Percentiles rank a stretch among this genome's conserved stretches.
phyloP scores from a whole-genome alignment of 78 protist genomes.

The Capsaspora owczarzaki region DNA sequence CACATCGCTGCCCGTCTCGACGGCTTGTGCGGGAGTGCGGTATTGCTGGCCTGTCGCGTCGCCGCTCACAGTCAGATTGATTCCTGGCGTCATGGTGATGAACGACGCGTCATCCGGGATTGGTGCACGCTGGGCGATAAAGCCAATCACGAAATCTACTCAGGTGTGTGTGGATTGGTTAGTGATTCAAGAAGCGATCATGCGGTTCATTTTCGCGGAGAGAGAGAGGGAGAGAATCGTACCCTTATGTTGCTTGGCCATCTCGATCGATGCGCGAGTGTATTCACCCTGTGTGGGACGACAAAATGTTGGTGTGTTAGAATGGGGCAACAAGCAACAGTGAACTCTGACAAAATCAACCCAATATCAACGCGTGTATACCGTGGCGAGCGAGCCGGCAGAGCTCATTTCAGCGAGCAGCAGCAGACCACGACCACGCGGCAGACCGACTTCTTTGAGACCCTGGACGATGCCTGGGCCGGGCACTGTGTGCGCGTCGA shows the following conservation, averaged over 20 bases:
- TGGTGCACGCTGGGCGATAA: neutral
- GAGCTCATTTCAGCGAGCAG: slow-evolving; percentile 75
- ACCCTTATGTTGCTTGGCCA: too few species aligned
- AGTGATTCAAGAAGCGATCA: neutral
- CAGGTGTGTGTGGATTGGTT: slow-evolving; percentile 18
- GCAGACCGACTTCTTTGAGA: slow-evolving; percentile 34
- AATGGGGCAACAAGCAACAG: too few species aligned
- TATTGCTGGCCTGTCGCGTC: slow-evolving; percentile 77
- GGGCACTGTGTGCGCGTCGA: slow-evolving; percentile 57
- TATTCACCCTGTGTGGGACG: too few species aligned
- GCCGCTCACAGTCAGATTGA: slow-evolving; percentile 25
- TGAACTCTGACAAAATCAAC: too few species aligned
- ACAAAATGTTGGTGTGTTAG: too few species aligned
- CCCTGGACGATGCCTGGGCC: slow-evolving; percentile 68
- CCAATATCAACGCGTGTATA: too few species aligned
- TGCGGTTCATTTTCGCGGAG: too few species aligned
- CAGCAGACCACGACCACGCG: slow-evolving; percentile 57
- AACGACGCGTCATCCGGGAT: neutral
- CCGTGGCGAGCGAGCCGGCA: neutral
- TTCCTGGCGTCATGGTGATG: neutral
- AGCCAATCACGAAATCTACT: slow-evolving; percentile 43
- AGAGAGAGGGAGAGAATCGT: too few species aligned
- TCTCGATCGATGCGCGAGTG: too few species aligned
- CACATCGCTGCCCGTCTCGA: slow-evolving; percentile 49
- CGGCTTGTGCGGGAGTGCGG: slow-evolving; percentile 56